These are phyloP conservation scores for Verruconis gallopava DNA, from an alignment of 2,329 filamentous ascomycete species.

Conservation along the genomic window DNA sequence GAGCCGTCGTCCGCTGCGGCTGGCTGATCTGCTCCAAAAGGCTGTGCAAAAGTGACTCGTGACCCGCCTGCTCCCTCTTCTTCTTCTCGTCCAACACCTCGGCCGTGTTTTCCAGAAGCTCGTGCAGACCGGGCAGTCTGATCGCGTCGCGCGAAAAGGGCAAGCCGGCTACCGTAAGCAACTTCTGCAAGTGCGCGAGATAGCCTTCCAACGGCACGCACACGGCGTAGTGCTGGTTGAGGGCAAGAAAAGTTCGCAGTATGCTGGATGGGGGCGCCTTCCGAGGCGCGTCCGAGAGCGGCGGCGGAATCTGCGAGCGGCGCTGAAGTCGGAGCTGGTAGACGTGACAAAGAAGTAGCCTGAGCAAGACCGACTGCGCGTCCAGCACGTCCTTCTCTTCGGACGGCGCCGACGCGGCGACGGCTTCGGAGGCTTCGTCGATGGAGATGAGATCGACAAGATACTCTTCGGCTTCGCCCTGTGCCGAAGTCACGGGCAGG, in stretches of 20 bases:
- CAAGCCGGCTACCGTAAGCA: constrained; percentile 3
- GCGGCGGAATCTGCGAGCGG: constrained; percentile 51
- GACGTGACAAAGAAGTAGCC: constrained; percentile 59
- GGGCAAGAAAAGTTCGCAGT: constrained; percentile 43
- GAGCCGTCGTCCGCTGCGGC: not conserved
- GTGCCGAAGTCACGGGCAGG: constrained; percentile 31
- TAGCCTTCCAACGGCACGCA: constrained; percentile 25
- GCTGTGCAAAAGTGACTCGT: not conserved
- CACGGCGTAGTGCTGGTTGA: constrained; percentile 36
- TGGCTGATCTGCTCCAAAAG: constrained; percentile 1
- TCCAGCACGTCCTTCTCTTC: constrained; percentile 45
- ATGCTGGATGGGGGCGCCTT: constrained; percentile 41
- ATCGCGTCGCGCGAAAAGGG: not conserved
- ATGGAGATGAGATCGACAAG: constrained; percentile 55
- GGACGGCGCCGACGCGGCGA: constrained; percentile 16
- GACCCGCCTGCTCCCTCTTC: not conserved
- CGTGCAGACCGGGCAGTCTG: not conserved
- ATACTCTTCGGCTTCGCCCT: constrained; percentile 38
- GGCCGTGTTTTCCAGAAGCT: not conserved
- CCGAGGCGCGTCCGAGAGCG: constrained; percentile 38
- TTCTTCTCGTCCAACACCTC: no score
- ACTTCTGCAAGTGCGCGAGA: constrained; percentile 13
- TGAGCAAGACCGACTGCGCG: constrained; percentile 53
- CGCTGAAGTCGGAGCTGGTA: constrained; percentile 63
- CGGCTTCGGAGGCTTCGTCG: constrained; percentile 28